Percentiles rank a stretch among this genome's conserved stretches.
These are phyloP conservation scores for Cytospora piceicola DNA, from an alignment of 2,329 filamentous ascomycete species.

Conservation along the genomic window DNA sequence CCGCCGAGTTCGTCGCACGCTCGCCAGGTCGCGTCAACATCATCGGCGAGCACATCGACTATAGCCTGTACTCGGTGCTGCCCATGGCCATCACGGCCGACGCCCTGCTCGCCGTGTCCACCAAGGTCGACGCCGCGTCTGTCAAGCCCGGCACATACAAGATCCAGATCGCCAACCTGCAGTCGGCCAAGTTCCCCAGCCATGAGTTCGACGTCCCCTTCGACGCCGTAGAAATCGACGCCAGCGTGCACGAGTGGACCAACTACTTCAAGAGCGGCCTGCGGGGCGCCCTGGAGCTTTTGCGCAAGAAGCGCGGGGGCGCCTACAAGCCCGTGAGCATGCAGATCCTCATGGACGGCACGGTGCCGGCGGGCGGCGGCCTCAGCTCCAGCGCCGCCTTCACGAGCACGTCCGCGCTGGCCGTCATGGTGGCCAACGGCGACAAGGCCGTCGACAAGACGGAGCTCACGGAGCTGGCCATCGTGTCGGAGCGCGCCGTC, in stretches of 20 bases:
- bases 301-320: slow-evolving; percentile 66
- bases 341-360: slow-evolving; percentile 88
- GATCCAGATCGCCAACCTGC: slow-evolving; percentile 80
- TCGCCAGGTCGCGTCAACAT: slow-evolving; percentile 97
- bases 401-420: slow-evolving; percentile 85
- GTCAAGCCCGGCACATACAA: slow-evolving; percentile 59
- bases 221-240: slow-evolving; percentile 76
- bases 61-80: slow-evolving; percentile 93
- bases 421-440: slow-evolving; percentile 85
- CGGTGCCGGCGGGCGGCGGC: slow-evolving; percentile 88
- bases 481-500: slow-evolving; percentile 91
- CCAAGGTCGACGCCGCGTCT: slow-evolving; percentile 48
- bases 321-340: slow-evolving; percentile 74
- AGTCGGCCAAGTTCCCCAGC: slow-evolving; percentile 73
- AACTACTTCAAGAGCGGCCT: slow-evolving; percentile 98
- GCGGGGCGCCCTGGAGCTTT: slow-evolving; percentile 75
- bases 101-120: slow-evolving; percentile 79
- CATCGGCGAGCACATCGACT: slow-evolving; percentile 99
- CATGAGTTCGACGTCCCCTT: slow-evolving; percentile 73
- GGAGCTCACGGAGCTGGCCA: slow-evolving; percentile 87
- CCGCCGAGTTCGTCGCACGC: slow-evolving; percentile 80
- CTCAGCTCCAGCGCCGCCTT: slow-evolving; percentile 94
- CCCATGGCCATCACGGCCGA: slow-evolving; percentile 96
- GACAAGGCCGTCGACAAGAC: slow-evolving; percentile 82
- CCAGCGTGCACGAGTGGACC: slow-evolving; percentile 87